Conservation (phyloP, 2,329 filamentous ascomycete genomes). For the Magnaporthiopsis poae region DNA sequence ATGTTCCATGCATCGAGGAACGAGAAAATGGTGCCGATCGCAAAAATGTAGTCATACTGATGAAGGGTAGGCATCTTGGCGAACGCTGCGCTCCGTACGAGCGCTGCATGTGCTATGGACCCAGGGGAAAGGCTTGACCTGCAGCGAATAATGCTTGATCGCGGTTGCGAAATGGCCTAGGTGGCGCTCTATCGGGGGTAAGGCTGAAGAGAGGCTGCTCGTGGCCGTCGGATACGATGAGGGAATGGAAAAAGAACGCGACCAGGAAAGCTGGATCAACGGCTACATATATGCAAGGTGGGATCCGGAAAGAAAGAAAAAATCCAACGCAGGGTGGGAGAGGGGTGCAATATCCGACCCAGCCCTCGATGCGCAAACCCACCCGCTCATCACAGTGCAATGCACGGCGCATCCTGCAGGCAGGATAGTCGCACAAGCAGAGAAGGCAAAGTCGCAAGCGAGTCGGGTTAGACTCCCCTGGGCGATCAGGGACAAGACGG, state of each 20-base stretch:
- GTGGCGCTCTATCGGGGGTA: neutral
- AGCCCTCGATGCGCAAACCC: neutral
- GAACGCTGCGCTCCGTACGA: neutral
- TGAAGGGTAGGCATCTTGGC: conserved; percentile 24
- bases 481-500: neutral
- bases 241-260: neutral
- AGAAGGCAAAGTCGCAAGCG: neutral
- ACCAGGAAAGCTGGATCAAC: neutral
- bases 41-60: conserved; percentile 55
- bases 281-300: neutral
- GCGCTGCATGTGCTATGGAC: neutral
- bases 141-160: neutral
- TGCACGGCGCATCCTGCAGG: neutral
- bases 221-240: too few species aligned
- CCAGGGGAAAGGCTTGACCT: neutral
- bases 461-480: neutral
- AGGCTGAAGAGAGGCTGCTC: neutral
- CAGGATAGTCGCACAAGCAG: neutral
- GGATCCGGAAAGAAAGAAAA: neutral
- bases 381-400: neutral
- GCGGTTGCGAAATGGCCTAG: neutral
- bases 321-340: neutral
- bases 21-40: conserved; percentile 54
- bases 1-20: conserved; percentile 60
- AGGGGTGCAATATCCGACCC: neutral